Percentiles rank a stretch among this genome's conserved stretches.
Conservation (phyloP, 805 yeast species). For the Geotrichum ghanense region DNA sequence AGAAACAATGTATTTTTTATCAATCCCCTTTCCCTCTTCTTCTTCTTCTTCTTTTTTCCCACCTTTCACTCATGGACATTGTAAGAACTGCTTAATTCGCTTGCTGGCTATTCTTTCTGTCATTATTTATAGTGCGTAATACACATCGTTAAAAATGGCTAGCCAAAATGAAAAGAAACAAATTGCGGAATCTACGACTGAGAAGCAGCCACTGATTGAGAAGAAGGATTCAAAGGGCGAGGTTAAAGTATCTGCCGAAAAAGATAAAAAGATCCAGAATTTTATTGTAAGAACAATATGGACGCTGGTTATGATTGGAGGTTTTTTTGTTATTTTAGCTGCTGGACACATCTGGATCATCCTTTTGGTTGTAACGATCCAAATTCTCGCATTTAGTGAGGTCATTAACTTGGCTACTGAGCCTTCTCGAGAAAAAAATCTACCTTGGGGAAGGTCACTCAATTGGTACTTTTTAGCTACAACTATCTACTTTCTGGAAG, state of each 20-base stretch:
- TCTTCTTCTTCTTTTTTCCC: too few species aligned
- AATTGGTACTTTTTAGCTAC: conserved; percentile 88
- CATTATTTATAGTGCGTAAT: too few species aligned
- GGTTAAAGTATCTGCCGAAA: conserved; percentile 21
- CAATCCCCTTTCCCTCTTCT: too few species aligned
- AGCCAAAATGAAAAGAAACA: background rate
- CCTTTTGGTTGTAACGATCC: conserved; percentile 56
- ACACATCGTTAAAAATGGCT: background rate
- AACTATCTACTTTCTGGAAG: conserved; percentile 84
- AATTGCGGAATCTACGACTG: background rate
- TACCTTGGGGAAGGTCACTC: conserved; percentile 72
- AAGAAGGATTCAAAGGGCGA: background rate
- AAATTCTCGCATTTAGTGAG: conserved; percentile 79
- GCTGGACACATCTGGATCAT: conserved; percentile 83
- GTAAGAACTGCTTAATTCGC: background rate
- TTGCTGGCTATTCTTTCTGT: too few species aligned
- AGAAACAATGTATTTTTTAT: too few species aligned
- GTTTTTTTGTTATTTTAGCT: conserved; percentile 56
- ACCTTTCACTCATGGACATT: background rate
- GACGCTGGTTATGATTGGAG: conserved; percentile 83
- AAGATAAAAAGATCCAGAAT: conserved; percentile 64
- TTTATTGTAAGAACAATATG: conserved; percentile 82
- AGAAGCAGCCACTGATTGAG: background rate
- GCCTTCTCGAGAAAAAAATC: conserved; percentile 70
- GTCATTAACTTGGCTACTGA: conserved; percentile 77